A percentile compares a stretch with the other conserved stretches of the same genome.
Conservation (phyloP, 2,329 filamentous ascomycete genomes). For the Diaporthe vexans region DNA sequence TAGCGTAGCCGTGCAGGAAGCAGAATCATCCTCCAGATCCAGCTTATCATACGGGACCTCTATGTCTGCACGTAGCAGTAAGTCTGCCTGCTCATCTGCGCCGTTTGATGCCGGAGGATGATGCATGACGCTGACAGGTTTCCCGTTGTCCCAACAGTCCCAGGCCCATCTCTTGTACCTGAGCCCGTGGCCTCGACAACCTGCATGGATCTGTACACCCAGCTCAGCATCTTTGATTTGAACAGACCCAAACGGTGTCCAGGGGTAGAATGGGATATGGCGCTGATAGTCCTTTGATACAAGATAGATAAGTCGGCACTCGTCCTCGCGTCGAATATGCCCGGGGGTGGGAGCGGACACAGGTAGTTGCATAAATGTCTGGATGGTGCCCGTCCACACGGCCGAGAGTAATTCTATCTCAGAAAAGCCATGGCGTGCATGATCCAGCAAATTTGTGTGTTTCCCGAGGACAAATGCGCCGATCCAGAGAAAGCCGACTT, state of each 20-base stretch:
- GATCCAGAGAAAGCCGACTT: background rate
- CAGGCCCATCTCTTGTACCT: constrained; percentile 19
- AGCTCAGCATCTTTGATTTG: constrained; percentile 1
- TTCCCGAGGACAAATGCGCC: background rate
- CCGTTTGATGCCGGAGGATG: background rate
- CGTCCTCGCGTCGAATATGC: constrained; percentile 15
- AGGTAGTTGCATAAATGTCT: constrained; percentile 28
- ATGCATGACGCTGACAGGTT: background rate
- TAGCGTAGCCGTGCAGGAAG: constrained; percentile 19
- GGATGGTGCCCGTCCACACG: constrained; percentile 2
- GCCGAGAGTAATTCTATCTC: constrained; percentile 10
- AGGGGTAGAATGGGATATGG: background rate
- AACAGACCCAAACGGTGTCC: background rate
- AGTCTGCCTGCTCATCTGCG: background rate
- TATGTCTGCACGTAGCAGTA: too few species aligned
- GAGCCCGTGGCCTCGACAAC: background rate
- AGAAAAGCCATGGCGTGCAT: background rate
- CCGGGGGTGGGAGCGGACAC: background rate
- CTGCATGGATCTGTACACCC: background rate
- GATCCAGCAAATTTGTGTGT: background rate
- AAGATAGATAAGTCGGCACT: constrained; percentile 24
- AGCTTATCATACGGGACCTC: constrained; percentile 17
- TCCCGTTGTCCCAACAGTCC: constrained; percentile 13
- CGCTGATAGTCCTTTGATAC: constrained; percentile 4
- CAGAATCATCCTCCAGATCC: background rate